Evolutionary conservation across 805 yeast species (phyloP), one percentile per base, ranked within the genome.

Genomic region (Nakazawaea peltata): DNA sequence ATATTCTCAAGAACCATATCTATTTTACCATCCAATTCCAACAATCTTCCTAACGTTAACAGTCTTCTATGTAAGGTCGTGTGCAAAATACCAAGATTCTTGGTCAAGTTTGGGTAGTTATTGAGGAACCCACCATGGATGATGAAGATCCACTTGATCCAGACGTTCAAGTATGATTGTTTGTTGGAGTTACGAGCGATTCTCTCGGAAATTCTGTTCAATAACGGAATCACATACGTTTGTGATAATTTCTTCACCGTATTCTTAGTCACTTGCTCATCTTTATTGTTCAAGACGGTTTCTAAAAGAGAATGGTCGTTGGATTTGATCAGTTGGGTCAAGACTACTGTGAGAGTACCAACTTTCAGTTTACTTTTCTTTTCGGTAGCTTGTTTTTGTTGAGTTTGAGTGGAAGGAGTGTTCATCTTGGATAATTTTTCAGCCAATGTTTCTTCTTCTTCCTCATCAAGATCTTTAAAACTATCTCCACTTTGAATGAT

Each of bases 281-380:
- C 78, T 32, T 65, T 62, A 45, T 71, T 71, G 40, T 58, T 57
- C 43, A 92, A 66, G 10, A 94, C 95, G 3, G 85, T 75, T 55
- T 92, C 97, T 42, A 92, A 66, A 38, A 92, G 64, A 8, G 92
- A 63, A 48, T 79, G 87, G 54, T 92, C 99, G 49, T 83, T 84
- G 15, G 94, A 78, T 48, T 75, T 78, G 42, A 92, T 67, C 0
- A 98, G 90, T 61, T 92, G 98, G 11, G 88, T 67, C 30, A 92
- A 65, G n/a, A 92, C 74, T 1, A 82, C 77, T 2, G 95, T 75
- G 41, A 88, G 71, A 2, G 95, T 76, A 34, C 92, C 94, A 4
- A 82, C 74, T 7, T 76, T 70, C 15, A 77, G 73, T 37, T 67
- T 68, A 42, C 71, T 69, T 50, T 45, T 49, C 47, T 15, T 38